These are phyloP conservation scores for Alternaria brassicae DNA, from an alignment of 2,329 filamentous ascomycete genomes.

Conservation along the genomic window DNA sequence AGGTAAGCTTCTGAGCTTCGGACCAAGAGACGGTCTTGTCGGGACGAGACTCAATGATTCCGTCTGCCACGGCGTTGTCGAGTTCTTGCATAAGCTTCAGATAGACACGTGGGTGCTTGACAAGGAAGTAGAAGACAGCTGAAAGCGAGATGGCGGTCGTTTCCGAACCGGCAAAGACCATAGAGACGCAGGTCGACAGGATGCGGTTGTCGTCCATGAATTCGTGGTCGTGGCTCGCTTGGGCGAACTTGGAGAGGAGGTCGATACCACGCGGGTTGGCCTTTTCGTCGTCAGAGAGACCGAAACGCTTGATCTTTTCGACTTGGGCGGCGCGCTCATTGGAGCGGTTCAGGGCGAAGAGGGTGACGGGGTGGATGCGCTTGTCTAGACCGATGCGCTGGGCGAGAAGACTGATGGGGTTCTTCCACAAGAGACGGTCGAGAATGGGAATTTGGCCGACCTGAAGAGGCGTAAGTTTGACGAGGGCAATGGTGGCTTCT, in stretches of 20 bases:
- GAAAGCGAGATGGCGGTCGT: constrained; percentile 79
- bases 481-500: not conserved
- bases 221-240: constrained; percentile 70
- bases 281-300: constrained; percentile 42
- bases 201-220: constrained; percentile 76
- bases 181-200: constrained; percentile 73
- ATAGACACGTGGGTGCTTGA: constrained; percentile 67
- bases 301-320: constrained; percentile 56
- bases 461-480: constrained; percentile 46
- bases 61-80: constrained; percentile 63
- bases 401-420: constrained; percentile 72
- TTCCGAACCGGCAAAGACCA: constrained; percentile 77
- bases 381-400: constrained; percentile 72
- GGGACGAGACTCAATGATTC: constrained; percentile 52
- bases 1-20: constrained; percentile 73
- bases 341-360: constrained; percentile 73
- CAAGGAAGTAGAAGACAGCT: constrained; percentile 75
- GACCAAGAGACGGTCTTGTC: constrained; percentile 71
- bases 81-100: constrained; percentile 66
- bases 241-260: constrained; percentile 74
- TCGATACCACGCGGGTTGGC: constrained; percentile 57
- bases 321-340: constrained; percentile 67
- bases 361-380: constrained; percentile 73
- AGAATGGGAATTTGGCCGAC: constrained; percentile 78
- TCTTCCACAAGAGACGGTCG: constrained; percentile 75